Evolutionary conservation across 176 grass and related monocot genomes (phyloP), one percentile per base, ranked within the genome.

Genomic region (Carex pumila): DNA sequence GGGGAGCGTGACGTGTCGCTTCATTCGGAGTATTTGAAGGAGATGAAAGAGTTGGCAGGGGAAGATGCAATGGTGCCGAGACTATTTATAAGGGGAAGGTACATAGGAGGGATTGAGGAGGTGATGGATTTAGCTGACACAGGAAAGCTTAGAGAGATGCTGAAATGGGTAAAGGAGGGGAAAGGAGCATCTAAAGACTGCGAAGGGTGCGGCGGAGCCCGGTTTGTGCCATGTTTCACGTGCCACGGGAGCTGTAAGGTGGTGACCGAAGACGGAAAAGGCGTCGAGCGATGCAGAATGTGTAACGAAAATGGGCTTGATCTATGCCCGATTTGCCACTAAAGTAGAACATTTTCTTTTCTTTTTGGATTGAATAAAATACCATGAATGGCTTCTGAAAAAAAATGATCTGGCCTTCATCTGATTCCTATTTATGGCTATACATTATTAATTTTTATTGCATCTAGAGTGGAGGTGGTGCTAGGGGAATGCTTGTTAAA

Each of bases 231-330:
- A 11, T 98, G 96, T 85, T 89, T 87, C 86, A 88, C 90, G 79
- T 95, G 96, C 85, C 90, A 90, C 10, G 92, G 96, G 52, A 93
- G 96, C 83, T 84, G 95, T 88, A 98, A 89, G 89, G 88, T 90
- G 58, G 59, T 90, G 45, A 69, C 39, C 15, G 63, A 7, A 45
- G 89, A 70, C 63, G 88, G 84, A 30, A 85, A 65, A 36, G 81
- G 49, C 29, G 61, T 54, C 1, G 85, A 90, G 88, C 90, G 89
- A 87, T 98, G 95, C 67, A 65, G 12, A 14, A 81, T 86, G 58
- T 98, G 96, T 87, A 98, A 98, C 41, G 96, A 98, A 88, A 98
- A 93, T 81, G 93, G 96, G 5, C 79, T 98, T 61, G 90, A 89
- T 80, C 41, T 95, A 81, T 98, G 96, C 89, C 93, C 96, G 36